Base-by-base conservation (phyloP, 2,329 filamentous ascomycete species). In the Penicillium expansum region DNA sequence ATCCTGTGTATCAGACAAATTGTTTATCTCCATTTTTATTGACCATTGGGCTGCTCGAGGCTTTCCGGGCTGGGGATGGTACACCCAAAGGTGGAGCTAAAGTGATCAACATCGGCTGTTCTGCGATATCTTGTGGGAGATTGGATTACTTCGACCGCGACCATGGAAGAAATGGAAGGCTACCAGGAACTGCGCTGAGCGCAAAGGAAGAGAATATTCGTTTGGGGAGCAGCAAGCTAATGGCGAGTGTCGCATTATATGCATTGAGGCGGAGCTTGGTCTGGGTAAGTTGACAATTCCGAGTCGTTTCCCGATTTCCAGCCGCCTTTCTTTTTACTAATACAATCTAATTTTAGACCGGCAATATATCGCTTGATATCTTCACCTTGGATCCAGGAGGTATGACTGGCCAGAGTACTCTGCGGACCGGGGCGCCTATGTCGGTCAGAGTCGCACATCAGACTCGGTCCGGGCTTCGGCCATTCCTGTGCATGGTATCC, bases 1-100 rank as follows among this genome's bases (percentile, higher is more conserved):
- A 74, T 55, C 68, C 71, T 1, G 70, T 74, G 24, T 74, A 74
- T 58, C 72, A 74, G 55, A 71, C 65, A 35, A 74, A 74, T 57
- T 74, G 71, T 52, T 57, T 74, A 18, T 66, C 71, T n/a, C 70
- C 71, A 18, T 73, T 74, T 57, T 61, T 73, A 54, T 62, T 74
- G 57, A 74, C 72, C 5, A 63, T 74, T 43, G 69, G 67, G 48
- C 42, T 74, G 43, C 67, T 74, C 11, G 72, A 74, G 59, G 70
- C 67, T 2, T 74, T 74, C 62, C 69, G 70, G 16, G 70, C 68
- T 11, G 70, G 70, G 24, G 67, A 70, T 55, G 68, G 69, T 43
- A 67, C 62, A 18, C 56, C 64, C n/a, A 67, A 67, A 47, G 65
- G 65, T 13, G 68, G 69, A n/a, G 68, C 71, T 6, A 66, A 68